phyloP scores from a whole-genome alignment of 768 basidiomycete genomes.

The Pseudohyphozyma bogoriensis region DNA sequence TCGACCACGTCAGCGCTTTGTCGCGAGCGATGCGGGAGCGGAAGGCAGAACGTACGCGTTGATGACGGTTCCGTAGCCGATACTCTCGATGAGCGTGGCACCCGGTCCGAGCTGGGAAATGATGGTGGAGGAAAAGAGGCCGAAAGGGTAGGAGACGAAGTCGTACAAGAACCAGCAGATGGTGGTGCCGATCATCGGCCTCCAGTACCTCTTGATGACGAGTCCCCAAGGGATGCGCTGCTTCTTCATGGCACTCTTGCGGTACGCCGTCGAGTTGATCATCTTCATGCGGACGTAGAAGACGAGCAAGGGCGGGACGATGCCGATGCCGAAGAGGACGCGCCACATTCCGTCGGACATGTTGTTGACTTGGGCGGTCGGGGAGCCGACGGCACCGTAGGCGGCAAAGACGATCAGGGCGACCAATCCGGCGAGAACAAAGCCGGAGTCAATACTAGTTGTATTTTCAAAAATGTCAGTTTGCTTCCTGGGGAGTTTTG shows the following conservation, averaged over 20 bases:
- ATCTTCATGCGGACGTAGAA: constrained; percentile 32
- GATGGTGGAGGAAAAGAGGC: constrained; percentile 32
- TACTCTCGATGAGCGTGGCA: no score
- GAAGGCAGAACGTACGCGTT: no score
- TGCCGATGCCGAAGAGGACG: constrained; percentile 33
- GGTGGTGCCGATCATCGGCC: constrained; percentile 32
- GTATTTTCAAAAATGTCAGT: no score
- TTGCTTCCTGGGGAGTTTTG: no score
- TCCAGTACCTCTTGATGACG: constrained; percentile 35
- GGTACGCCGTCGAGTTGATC: constrained; percentile 35
- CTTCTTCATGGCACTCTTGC: constrained; percentile 29
- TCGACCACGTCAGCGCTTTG: no score
- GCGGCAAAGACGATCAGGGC: constrained; percentile 30
- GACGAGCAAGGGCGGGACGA: constrained; percentile 34
- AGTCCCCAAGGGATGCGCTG: constrained; percentile 24
- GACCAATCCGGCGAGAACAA: constrained; percentile 32
- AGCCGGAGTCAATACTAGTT: constrained; percentile 31
- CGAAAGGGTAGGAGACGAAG: constrained; percentile 36
- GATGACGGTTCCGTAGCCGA: no score
- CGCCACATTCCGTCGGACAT: constrained; percentile 22
- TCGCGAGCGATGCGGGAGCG: no score
- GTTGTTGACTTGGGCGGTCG: not conserved
- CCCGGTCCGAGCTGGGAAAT: constrained; percentile 10
- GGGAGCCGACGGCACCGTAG: constrained; percentile 19
- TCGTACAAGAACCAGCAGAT: constrained; percentile 36